Conservation (phyloP, 352 stramenopile genomes). For the Globisporangium parvum region DNA sequence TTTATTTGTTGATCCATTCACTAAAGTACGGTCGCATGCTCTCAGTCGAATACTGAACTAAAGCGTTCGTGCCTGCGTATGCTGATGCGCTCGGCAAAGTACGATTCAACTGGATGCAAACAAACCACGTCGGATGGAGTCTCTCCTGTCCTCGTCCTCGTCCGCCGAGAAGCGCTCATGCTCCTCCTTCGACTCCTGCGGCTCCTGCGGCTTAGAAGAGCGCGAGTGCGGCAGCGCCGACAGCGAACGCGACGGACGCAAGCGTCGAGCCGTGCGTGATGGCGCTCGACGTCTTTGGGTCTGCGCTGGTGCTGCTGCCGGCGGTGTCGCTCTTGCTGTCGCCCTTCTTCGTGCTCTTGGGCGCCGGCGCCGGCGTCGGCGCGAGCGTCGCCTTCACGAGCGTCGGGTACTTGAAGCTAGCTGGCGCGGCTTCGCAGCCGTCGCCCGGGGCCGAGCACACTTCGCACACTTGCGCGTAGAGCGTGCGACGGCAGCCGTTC, state of each 20-base stretch:
- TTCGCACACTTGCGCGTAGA: constrained; percentile 61
- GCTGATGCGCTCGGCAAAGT: too few species aligned
- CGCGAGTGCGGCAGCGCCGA: constrained; percentile 16
- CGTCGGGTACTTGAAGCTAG: constrained; percentile 40
- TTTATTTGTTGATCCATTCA: neutral
- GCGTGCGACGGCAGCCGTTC: constrained; percentile 45
- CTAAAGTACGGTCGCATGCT: neutral
- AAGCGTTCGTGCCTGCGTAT: too few species aligned
- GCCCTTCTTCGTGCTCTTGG: constrained; percentile 11
- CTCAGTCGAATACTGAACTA: too few species aligned
- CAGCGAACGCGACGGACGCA: constrained; percentile 17
- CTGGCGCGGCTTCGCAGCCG: constrained; percentile 22
- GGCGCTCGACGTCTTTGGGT: neutral
- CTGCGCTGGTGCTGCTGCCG: constrained; percentile 2
- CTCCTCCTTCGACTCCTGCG: too few species aligned
- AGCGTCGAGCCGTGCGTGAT: constrained; percentile 2
- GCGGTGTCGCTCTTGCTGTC: constrained; percentile 11
- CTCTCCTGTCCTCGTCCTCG: too few species aligned
- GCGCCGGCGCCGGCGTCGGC: constrained; percentile 6
- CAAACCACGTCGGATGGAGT: too few species aligned
- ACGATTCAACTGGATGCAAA: too few species aligned
- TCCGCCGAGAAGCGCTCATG: too few species aligned
- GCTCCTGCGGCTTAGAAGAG: constrained; percentile 21
- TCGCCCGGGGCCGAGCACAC: constrained; percentile 27
- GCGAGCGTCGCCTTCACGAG: constrained; percentile 13